Base-by-base conservation (phyloP, 1,139 yeast species). In the Kluyveromyces sp. region DNA sequence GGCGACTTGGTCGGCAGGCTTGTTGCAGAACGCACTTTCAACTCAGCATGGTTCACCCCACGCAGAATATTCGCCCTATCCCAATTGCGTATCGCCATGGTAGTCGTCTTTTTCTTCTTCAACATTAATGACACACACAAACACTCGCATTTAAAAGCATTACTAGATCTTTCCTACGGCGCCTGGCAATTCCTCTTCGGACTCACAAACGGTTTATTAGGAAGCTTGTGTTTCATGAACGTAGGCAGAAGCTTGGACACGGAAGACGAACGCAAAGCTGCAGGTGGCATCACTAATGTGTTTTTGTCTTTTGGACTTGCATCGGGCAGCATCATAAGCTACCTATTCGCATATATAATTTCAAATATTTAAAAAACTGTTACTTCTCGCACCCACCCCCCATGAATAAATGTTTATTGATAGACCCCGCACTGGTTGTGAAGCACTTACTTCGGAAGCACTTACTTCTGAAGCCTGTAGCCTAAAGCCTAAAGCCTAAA, bases 241-340 rank as follows among this genome's bases (percentile, higher is more conserved):
- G 86, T 90, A 4, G 83, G 90, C 0, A 72, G 72, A 25, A 71
- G 72, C 46, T 71, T 83, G 50, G 75, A 73, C 33, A 70, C 67
- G 15, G 85, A 78, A 40, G 75, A 75, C 25, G 94, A 87, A 59
- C 82, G 81, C 63, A 89, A 86, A 53, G 96, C 96, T 0, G 96
- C 97, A 0, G 96, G 97, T 36, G 97, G 96, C 3, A 85, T 89
- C 63, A 84, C 95, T 48, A 79, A 88, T 1, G 78, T 88, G 21
- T 79, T 85, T 53, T 72, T 88, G 46, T 82, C 90, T 49, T 59
- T 78, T 25, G 96, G 96, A 0, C 71, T 89, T 47, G 81, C 94
- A 0, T 70, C 75, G 3, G 97, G 97, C 2, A 81, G 95, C 53
- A 57, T 89, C 1, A 63, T 83, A 45, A 83, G 95, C 58, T 87